Evolutionary conservation across 352 stramenopile genomes (phyloP), one percentile per base, ranked within the genome.

Genomic region (Pythium apleroticum): DNA sequence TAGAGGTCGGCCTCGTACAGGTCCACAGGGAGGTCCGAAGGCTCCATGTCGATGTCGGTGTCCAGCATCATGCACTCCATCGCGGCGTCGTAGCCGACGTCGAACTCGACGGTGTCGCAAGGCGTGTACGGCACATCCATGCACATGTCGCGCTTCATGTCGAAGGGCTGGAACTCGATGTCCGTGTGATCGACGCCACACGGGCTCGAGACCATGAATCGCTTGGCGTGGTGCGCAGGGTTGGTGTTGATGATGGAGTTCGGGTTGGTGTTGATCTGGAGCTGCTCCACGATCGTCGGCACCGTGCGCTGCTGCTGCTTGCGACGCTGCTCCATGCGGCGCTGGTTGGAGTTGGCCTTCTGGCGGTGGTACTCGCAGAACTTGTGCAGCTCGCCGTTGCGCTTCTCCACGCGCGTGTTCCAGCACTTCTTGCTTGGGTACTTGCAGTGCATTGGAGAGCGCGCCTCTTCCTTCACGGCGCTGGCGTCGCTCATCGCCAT

Each of bases 351-450:
- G 73, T 91, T 93, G 66, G 82, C 83, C 66, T 92, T 91, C 60
- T 91, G 80, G 31, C 85, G 85, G 66, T 93, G 85, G 69, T 90
- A 93, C 66, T 93, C 83, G 69, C 85, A 93, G 53, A 93, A 90
- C 71, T 91, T 91, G 77, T 93, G 85, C 61, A 92, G 72, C 72
- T 91, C 81, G 48, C 85, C 85, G 50, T 92, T 93, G 70, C 83
- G 80, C 70, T 93, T 93, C 65, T 88, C 77, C 2, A 90, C 83
- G 58, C 83, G 85, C 71, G 73, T 76, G 65, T 84, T 91, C 74
- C 76, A 90, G 78, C 85, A 93, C 74, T 91, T 91, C 66, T 92
- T 92, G 80, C 82, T 91, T 57, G 82, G 82, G 69, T 93, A 93
- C 62, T 76, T 75, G 68, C 72, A 78, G 60, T 73, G 66, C 46